A percentile compares a stretch with the other conserved stretches of the same genome.
These are phyloP conservation scores for Lycium ferocissimum DNA, from an alignment of 257 asterid genomes.

Conservation along the genomic window DNA sequence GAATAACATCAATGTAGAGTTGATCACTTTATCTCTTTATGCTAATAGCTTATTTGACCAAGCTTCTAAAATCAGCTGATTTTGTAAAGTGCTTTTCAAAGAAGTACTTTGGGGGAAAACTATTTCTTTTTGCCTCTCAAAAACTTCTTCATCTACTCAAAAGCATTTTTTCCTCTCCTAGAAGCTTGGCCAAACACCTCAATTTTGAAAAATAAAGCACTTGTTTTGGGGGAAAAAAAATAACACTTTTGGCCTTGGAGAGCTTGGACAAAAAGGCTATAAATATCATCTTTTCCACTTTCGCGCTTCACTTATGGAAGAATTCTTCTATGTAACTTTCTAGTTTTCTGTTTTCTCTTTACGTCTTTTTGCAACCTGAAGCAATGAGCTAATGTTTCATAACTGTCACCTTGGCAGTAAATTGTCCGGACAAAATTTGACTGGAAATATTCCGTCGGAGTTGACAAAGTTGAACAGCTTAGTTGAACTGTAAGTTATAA, in stretches of 20 bases:
- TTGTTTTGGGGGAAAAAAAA: no score
- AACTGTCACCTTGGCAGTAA: constrained; percentile 55
- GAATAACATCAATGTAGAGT: constrained; percentile 70
- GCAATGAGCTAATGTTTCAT: background rate
- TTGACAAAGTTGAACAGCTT: constrained; percentile 65
- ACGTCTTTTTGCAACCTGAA: background rate
- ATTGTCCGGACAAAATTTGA: constrained; percentile 72
- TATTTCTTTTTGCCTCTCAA: no score
- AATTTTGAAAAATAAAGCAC: no score
- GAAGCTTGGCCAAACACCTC: no score
- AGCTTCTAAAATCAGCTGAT: no score
- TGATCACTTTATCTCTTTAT: constrained; percentile 31
- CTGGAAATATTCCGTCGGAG: constrained; percentile 67
- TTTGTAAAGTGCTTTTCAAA: no score
- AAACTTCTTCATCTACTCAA: no score
- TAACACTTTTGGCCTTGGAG: no score
- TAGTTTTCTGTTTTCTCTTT: constrained; percentile 36
- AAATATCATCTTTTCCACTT: background rate
- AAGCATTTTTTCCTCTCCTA: no score
- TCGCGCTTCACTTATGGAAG: background rate
- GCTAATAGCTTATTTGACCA: no score
- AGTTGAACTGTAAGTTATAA: constrained; percentile 71
- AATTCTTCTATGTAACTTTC: background rate
- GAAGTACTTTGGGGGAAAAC: no score
- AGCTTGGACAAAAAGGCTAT: no score